Evolutionary conservation across 75 land plant genomes (phyloP).

Genomic region (Ceratopteris richardii): DNA sequence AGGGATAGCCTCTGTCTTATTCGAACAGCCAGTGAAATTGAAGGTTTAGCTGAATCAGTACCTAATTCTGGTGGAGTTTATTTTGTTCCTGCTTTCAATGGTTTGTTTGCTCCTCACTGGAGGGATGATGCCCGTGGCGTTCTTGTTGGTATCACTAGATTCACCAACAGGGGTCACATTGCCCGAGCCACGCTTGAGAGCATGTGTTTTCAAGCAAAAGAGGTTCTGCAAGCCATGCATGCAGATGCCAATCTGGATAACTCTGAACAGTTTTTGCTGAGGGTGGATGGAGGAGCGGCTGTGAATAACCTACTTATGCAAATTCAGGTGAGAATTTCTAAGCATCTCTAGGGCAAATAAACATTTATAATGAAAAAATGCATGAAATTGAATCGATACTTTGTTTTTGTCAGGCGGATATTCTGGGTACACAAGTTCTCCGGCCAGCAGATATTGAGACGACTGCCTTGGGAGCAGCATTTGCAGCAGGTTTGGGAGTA

Average conservation of each 20-base stretch:
- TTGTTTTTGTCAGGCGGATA: slow-evolving; percentile 61
- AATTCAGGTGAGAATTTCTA: slow-evolving; percentile 48
- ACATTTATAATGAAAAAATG: no score
- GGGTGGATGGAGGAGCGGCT: slow-evolving; percentile 95
- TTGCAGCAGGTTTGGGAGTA: slow-evolving; percentile 86
- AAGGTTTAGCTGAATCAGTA: slow-evolving; percentile 56
- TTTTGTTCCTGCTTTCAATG: slow-evolving; percentile 98
- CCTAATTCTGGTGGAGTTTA: slow-evolving; percentile 83
- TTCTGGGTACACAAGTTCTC: slow-evolving; percentile 76
- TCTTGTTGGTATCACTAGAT: slow-evolving; percentile 82
- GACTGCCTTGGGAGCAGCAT: slow-evolving; percentile 96
- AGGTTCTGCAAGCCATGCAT: slow-evolving; percentile 79
- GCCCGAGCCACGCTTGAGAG: slow-evolving; percentile 88
- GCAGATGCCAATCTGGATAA: slow-evolving; percentile 55
- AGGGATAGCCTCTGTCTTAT: slow-evolving; percentile 90
- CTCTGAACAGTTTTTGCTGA: slow-evolving; percentile 55
- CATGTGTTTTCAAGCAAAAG: slow-evolving; percentile 94
- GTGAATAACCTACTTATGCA: slow-evolving; percentile 95
- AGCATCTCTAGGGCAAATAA: no score
- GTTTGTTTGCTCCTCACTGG: slow-evolving; percentile 99
- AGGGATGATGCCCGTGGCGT: slow-evolving; percentile 98
- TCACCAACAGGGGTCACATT: slow-evolving; percentile 78
- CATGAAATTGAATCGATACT: no score
- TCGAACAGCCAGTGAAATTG: slow-evolving; percentile 62
- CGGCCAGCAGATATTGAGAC: slow-evolving; percentile 94